phyloP scores from a whole-genome alignment of 23 red algal species.

The Gracilaria caudata region DNA sequence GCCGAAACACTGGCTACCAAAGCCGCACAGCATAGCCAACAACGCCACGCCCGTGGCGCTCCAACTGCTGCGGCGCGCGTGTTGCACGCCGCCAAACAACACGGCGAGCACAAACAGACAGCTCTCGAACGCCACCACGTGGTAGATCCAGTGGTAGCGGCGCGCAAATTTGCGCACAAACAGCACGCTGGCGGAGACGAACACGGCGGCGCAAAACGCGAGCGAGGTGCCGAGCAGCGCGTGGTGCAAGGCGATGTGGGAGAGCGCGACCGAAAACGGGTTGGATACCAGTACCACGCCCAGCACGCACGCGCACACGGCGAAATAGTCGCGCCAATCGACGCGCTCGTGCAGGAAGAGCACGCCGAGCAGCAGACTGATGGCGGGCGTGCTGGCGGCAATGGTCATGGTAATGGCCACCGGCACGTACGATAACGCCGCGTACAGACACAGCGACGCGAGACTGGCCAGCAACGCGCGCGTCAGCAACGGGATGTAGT shows the following conservation, averaged over 20 bases:
- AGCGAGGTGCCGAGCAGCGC: neutral
- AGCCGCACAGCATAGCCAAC: neutral
- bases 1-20: neutral
- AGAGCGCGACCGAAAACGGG: neutral
- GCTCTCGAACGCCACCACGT: slow-evolving; percentile 4
- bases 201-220: neutral
- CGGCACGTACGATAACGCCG: neutral
- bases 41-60: neutral
- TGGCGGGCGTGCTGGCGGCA: neutral
- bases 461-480: slow-evolving; percentile 2
- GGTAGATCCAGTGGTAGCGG: neutral
- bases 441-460: neutral
- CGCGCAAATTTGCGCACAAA: neutral
- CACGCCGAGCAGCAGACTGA: neutral
- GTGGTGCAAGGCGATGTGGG: neutral
- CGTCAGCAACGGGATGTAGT: neutral
- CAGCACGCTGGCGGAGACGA: neutral
- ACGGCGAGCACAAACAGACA: neutral
- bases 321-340: neutral
- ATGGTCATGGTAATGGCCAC: neutral
- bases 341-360: neutral
- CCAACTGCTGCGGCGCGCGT: neutral
- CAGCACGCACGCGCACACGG: neutral
- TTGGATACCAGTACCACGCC: neutral
- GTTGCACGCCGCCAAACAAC: neutral